Percentiles rank a stretch among this genome's conserved stretches.
phyloP scores from a whole-genome alignment of 1,284 basidiomycete species.

The Afroboletus lepidellus region DNA sequence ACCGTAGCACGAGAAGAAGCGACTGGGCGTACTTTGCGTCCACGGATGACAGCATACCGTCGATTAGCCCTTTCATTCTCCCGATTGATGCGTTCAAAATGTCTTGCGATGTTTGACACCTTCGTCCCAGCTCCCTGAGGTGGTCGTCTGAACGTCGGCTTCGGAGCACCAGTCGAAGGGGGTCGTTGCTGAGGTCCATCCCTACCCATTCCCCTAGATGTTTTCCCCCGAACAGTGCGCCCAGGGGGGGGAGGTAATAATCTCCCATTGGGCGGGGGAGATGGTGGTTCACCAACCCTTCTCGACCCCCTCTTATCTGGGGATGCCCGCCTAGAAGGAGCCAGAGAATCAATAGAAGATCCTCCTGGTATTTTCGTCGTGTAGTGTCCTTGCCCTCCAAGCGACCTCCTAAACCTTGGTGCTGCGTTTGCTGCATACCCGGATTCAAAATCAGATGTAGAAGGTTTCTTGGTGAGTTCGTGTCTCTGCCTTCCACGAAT shows the following conservation, averaged over 20 bases:
- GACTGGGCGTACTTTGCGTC: slow-evolving; percentile 89
- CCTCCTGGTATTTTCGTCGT: slow-evolving; percentile 50
- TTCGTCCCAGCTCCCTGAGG: slow-evolving; percentile 51
- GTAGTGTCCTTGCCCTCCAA: slow-evolving; percentile 41
- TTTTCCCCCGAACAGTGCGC: slow-evolving; percentile 40
- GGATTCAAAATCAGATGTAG: slow-evolving; percentile 82
- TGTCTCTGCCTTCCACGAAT: slow-evolving; percentile 49
- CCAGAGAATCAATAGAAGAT: slow-evolving; percentile 52
- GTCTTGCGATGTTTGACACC: slow-evolving; percentile 73
- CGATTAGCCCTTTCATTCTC: slow-evolving; percentile 68
- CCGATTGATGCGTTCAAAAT: slow-evolving; percentile 70
- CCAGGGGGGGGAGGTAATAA: slow-evolving; percentile 19
- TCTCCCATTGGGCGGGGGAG: slow-evolving; percentile 42
- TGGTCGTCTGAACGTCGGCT: slow-evolving; percentile 54
- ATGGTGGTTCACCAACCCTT: slow-evolving; percentile 38
- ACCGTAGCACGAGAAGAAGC: slow-evolving; percentile 88
- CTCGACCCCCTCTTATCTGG: slow-evolving; percentile 62
- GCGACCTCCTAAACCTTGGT: slow-evolving; percentile 49
- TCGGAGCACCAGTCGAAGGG: slow-evolving; percentile 39
- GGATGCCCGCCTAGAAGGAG: slow-evolving; percentile 63
- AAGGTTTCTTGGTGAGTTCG: slow-evolving; percentile 51
- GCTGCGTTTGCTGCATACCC: slow-evolving; percentile 88
- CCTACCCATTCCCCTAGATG: slow-evolving; percentile 42
- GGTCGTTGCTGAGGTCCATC: slow-evolving; percentile 51
- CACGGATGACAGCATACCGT: slow-evolving; percentile 79